phyloP scores from a whole-genome alignment of 371 early-diverging fungal genomes.

The Syncephalastrum sp. region DNA sequence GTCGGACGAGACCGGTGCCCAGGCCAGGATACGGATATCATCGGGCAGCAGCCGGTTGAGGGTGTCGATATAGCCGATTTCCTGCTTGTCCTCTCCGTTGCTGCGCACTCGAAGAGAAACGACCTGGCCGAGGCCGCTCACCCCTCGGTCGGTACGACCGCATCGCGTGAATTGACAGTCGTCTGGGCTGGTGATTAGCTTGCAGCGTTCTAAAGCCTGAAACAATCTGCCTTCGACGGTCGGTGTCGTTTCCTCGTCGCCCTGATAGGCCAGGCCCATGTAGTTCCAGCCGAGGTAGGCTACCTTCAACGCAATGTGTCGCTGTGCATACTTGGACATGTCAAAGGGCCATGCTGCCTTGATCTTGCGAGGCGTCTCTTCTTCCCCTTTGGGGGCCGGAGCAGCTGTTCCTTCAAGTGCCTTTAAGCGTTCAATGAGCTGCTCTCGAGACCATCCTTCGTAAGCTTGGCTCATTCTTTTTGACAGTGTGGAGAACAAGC shows the following conservation, averaged over 20 bases:
- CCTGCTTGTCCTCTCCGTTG: constrained; percentile 40
- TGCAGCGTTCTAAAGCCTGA: constrained; percentile 69
- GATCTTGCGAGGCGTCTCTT: constrained; percentile 22
- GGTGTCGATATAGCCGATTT: constrained; percentile 80
- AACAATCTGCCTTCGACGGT: constrained; percentile 89
- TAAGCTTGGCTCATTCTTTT: constrained; percentile 8
- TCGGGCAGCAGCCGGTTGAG: constrained; percentile 85
- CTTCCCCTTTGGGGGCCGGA: neutral
- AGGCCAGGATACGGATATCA: constrained; percentile 89
- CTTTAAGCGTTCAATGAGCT: constrained; percentile 34
- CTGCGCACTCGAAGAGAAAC: constrained; percentile 82
- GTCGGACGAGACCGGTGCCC: constrained; percentile 77
- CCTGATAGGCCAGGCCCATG: constrained; percentile 82
- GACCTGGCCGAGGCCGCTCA: constrained; percentile 91
- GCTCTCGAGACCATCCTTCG: constrained; percentile 28
- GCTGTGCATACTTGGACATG: constrained; percentile 71
- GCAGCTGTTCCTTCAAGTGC: constrained; percentile 23
- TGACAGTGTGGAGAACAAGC: constrained; percentile 3
- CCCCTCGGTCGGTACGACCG: constrained; percentile 96
- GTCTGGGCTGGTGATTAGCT: constrained; percentile 64
- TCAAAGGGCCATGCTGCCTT: constrained; percentile 69
- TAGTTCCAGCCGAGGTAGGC: constrained; percentile 94
- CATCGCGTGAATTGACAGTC: constrained; percentile 76
- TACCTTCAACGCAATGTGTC: constrained; percentile 84
- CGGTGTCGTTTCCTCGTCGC: constrained; percentile 45